These are phyloP conservation scores for Podospora comata DNA, from an alignment of 495 filamentous ascomycete species.

Conservation along the genomic window DNA sequence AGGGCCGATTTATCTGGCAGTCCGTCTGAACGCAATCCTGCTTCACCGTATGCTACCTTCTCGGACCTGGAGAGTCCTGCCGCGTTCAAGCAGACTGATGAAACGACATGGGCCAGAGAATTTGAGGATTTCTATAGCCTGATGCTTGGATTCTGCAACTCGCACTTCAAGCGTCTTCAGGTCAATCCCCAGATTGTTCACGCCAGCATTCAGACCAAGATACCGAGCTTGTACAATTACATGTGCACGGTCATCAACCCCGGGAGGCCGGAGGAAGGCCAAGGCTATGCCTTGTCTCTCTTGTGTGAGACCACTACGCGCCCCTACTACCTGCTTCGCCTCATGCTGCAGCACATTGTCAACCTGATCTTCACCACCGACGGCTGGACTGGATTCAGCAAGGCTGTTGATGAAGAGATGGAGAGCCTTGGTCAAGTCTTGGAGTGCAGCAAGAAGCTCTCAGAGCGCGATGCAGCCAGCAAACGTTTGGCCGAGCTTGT, in stretches of 20 bases:
- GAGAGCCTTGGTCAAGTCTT: conserved; percentile 18
- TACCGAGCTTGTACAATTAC: conserved; percentile 24
- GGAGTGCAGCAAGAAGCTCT: conserved; percentile 17
- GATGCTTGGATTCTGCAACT: not conserved
- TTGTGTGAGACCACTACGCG: conserved; percentile 27
- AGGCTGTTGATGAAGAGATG: conserved; percentile 20
- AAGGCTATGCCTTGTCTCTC: conserved; percentile 25
- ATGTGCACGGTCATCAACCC: conserved; percentile 27
- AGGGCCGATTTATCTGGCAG: not conserved
- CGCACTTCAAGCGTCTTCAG: not conserved
- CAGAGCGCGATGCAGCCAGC: conserved; percentile 31
- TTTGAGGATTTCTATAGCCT: conserved; percentile 26
- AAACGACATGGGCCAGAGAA: conserved; percentile 9
- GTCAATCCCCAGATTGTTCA: not conserved
- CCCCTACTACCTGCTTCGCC: conserved; percentile 31
- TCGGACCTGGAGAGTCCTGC: not conserved
- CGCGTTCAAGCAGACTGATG: not conserved
- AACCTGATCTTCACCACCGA: conserved; percentile 26
- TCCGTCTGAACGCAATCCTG: not conserved
- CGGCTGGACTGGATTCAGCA: conserved; percentile 26
- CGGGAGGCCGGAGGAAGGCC: conserved; percentile 15
- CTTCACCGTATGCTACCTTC: not conserved
- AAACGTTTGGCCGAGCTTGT: conserved; percentile 25
- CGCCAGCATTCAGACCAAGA: not conserved
- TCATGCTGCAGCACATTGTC: conserved; percentile 32